These are phyloP conservation scores for Wickerhamiella nectarea DNA, from an alignment of 805 yeast genomes.

Conservation along the genomic window DNA sequence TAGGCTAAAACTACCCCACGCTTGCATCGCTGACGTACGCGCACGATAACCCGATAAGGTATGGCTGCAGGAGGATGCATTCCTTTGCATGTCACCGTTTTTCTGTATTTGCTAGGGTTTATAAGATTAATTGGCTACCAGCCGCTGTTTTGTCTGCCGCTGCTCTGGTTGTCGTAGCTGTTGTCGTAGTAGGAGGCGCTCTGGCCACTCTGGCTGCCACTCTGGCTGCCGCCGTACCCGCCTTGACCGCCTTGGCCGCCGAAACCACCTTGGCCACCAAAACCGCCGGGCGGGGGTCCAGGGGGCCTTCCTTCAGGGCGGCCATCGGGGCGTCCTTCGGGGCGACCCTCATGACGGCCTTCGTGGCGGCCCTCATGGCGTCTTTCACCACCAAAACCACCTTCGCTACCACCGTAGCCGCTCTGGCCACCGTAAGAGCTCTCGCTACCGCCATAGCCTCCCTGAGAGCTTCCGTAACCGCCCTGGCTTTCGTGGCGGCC, in stretches of 20 bases:
- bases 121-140: no score
- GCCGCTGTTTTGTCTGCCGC: background rate
- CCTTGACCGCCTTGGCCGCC: slow-evolving; percentile 18
- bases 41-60: background rate
- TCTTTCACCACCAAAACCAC: background rate
- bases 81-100: no score
- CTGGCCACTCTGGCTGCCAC: background rate
- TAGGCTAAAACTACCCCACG: no score
- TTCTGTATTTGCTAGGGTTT: no score
- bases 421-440: background rate
- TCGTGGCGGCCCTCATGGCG: background rate
- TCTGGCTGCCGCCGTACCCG: slow-evolving; percentile 2
- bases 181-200: background rate
- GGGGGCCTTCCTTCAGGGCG: no score
- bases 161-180: slow-evolving; percentile 3
- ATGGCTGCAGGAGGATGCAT: background rate
- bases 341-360: background rate
- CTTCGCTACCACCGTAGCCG: background rate
- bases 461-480: no score
- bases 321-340: background rate
- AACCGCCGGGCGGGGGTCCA: background rate
- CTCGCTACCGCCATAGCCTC: background rate
- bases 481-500: no score
- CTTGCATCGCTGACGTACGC: background rate
- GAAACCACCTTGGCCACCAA: slow-evolving; percentile 1